Evolutionary conservation across 192 early-diverging fungal species (phyloP).

Genomic region (Cetraspora pellucida): DNA sequence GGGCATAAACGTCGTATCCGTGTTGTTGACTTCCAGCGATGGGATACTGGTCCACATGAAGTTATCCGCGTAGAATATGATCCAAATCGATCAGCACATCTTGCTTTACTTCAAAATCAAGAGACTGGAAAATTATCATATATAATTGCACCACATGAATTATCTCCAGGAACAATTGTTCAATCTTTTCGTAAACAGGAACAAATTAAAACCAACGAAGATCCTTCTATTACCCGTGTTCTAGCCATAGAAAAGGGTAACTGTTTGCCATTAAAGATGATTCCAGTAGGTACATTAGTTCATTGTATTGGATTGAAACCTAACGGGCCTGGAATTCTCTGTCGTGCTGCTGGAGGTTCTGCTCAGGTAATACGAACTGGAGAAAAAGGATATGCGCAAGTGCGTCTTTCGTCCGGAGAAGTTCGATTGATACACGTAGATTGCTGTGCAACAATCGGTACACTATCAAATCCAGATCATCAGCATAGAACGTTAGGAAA

Average conservation of each 20-base stretch:
- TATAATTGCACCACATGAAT: slow-evolving; percentile 78
- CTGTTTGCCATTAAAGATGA: slow-evolving; percentile 84
- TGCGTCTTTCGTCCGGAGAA: slow-evolving; percentile 85
- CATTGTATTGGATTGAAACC: slow-evolving; percentile 84
- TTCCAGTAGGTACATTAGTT: slow-evolving; percentile 89
- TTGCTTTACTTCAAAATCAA: slow-evolving; percentile 82
- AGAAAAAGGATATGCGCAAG: slow-evolving; percentile 76
- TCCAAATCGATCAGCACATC: slow-evolving; percentile 85
- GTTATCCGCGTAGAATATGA: slow-evolving; percentile 95
- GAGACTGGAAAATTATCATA: slow-evolving; percentile 79
- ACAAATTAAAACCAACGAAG: not conserved
- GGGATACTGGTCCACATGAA: slow-evolving; percentile 69
- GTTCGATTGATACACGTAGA: slow-evolving; percentile 82
- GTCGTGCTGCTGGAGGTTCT: slow-evolving; percentile 83
- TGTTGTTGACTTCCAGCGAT: slow-evolving; percentile 84
- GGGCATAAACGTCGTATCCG: slow-evolving; percentile 89
- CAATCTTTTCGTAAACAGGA: not conserved
- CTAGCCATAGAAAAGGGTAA: slow-evolving; percentile 79
- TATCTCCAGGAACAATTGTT: slow-evolving; percentile 40
- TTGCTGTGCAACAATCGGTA: slow-evolving; percentile 87
- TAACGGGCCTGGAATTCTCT: slow-evolving; percentile 74
- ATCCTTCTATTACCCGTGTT: slow-evolving; percentile 42
- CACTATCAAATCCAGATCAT: slow-evolving; percentile 88
- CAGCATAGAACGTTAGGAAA: slow-evolving; percentile 86
- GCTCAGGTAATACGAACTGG: slow-evolving; percentile 84